phyloP scores from a whole-genome alignment of 2,329 filamentous ascomycete species.

The Neonectria faginata region DNA sequence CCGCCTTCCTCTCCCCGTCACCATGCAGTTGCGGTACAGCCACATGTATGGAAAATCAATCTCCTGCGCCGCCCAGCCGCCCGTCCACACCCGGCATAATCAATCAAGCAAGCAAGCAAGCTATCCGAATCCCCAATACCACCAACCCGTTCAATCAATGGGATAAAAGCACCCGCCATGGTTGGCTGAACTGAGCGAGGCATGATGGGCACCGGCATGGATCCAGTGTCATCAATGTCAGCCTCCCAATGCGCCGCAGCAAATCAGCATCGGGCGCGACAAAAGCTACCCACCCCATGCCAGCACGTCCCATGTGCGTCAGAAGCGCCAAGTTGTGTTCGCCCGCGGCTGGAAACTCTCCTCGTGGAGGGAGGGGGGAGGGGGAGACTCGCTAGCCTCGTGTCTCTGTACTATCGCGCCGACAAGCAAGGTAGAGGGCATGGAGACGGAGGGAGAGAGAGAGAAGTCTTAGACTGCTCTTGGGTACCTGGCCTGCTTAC shows the following conservation, averaged over 20 bases:
- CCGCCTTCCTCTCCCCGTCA: not conserved
- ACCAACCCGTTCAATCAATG: constrained; percentile 5
- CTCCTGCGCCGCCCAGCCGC: constrained; percentile 17
- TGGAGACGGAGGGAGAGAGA: too few relatives aligned
- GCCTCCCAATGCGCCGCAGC: constrained; percentile 13
- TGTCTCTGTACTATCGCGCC: constrained; percentile 1
- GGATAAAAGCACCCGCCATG: constrained; percentile 5
- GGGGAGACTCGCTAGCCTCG: constrained; percentile 7
- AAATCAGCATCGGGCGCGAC: constrained; percentile 16
- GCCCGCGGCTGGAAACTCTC: constrained; percentile 20
- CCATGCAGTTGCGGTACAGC: not conserved
- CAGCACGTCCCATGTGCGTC: constrained; percentile 12
- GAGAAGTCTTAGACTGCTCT: too few relatives aligned
- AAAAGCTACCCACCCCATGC: constrained; percentile 16
- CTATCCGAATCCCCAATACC: constrained; percentile 5
- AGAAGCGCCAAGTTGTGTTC: constrained; percentile 9
- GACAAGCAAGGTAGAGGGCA: not conserved
- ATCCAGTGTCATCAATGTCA: constrained; percentile 25
- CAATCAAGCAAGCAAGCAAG: constrained; percentile 16
- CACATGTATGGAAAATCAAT: not conserved
- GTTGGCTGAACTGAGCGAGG: constrained; percentile 4
- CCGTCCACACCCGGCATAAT: constrained; percentile 12
- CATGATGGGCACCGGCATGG: constrained; percentile 22
- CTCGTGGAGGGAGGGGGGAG: not conserved
- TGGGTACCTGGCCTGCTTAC: too few relatives aligned